A percentile compares a stretch with the other conserved stretches of the same genome.
These are phyloP conservation scores for Venturia pyrina DNA, from an alignment of 2,329 filamentous ascomycete genomes.

Conservation along the genomic window DNA sequence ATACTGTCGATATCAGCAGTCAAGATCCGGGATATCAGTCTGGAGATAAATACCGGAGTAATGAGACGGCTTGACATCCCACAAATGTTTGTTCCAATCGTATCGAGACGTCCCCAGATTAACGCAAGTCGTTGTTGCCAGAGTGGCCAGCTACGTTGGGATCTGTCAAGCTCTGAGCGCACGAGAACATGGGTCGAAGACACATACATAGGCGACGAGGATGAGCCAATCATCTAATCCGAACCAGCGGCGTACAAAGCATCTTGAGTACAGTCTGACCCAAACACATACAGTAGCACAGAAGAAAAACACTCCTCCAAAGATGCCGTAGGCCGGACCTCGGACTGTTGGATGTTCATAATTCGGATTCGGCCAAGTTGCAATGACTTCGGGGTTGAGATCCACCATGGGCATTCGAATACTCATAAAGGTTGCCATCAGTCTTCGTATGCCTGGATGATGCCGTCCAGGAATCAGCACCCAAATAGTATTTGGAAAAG, in stretches of 20 bases:
- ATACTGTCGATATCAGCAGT: not conserved
- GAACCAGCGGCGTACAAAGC: conserved; percentile 12
- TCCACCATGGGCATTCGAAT: not conserved
- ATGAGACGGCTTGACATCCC: conserved; percentile 9
- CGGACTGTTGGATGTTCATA: conserved; percentile 9
- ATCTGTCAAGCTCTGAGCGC: not conserved
- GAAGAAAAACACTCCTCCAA: conserved; percentile 8
- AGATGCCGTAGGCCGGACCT: conserved; percentile 5
- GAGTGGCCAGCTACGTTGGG: conserved; percentile 7
- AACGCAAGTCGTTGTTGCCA: conserved; percentile 5
- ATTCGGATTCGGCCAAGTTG: not conserved
- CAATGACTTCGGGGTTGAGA: not conserved
- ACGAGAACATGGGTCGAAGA: not conserved
- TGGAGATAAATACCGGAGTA: not conserved
- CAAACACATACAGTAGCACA: conserved; percentile 1
- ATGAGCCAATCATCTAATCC: conserved; percentile 13
- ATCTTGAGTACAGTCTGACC: conserved; percentile 9
- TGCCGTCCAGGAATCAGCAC: not conserved
- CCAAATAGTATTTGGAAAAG: not conserved
- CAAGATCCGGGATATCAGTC: not conserved
- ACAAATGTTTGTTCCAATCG: conserved; percentile 14
- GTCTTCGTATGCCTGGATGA: not conserved
- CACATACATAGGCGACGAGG: conserved; percentile 10
- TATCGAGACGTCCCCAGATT: conserved; percentile 9
- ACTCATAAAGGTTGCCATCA: not conserved